Evolutionary conservation across 768 basidiomycete genomes (phyloP).

Genomic region (Holtermanniella nyarrowii): DNA sequence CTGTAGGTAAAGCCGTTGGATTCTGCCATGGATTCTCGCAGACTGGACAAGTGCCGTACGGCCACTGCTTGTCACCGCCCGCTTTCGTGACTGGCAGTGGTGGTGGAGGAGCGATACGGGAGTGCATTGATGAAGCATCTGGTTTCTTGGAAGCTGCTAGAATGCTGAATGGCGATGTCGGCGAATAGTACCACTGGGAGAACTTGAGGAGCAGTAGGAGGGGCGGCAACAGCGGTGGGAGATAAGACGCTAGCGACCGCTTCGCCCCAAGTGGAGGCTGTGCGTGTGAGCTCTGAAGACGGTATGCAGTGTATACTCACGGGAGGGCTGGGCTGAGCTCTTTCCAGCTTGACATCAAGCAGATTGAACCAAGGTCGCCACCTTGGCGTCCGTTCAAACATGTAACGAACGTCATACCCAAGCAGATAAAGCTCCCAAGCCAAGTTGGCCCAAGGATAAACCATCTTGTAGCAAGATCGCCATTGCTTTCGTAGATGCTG

Average conservation of each 20-base stretch:
- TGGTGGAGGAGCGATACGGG: conserved; percentile 63
- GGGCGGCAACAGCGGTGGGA: conserved; percentile 52
- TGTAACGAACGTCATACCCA: conserved; percentile 72
- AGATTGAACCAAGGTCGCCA: conserved; percentile 87
- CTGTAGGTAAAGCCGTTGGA: conserved; percentile 79
- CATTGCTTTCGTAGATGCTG: conserved; percentile 1
- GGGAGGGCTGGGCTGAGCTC: conserved; percentile 67
- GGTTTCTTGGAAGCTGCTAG: conserved; percentile 53
- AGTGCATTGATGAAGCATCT: conserved; percentile 9
- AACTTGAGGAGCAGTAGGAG: conserved; percentile 94
- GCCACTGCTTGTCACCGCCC: conserved; percentile 52
- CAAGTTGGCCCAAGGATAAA: conserved; percentile 75
- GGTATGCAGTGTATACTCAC: no score
- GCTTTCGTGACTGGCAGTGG: conserved; percentile 55
- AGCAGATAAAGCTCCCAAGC: conserved; percentile 73
- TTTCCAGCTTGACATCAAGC: conserved; percentile 71
- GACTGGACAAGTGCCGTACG: conserved; percentile 76
- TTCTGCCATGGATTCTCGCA: conserved; percentile 66
- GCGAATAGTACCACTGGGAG: conserved; percentile 98
- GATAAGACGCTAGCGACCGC: conserved; percentile 11
- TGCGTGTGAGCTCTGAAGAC: background rate
- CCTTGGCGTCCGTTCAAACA: conserved; percentile 74
- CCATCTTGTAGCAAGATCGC: conserved; percentile 51
- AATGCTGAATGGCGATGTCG: conserved; percentile 71
- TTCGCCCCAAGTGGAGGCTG: conserved; percentile 1